phyloP scores from a whole-genome alignment of 768 basidiomycete species.

The Boletus subcaerulescens region DNA sequence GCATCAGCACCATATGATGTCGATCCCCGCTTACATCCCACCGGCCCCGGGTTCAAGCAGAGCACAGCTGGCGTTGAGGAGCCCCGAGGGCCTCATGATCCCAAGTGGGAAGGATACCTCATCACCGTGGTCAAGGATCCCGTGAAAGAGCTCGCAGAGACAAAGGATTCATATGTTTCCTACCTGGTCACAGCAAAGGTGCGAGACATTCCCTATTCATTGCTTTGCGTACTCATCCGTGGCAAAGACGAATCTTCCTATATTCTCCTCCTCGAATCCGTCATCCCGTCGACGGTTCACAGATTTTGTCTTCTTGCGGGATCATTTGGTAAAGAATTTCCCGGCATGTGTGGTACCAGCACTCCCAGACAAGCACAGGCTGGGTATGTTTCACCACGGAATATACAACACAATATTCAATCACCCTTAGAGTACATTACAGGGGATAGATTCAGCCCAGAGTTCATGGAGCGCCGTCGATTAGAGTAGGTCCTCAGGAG shows the following conservation, averaged over 20 bases:
- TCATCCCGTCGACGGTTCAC: conserved; percentile 87
- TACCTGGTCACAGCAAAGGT: conserved; percentile 91
- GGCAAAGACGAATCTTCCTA: conserved; percentile 81
- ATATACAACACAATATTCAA: not conserved
- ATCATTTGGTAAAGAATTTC: conserved; percentile 87
- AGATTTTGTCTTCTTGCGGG: conserved; percentile 92
- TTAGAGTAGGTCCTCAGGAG: conserved; percentile 59
- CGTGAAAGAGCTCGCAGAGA: conserved; percentile 92
- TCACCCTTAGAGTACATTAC: conserved; percentile 82
- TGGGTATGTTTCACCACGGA: conserved; percentile 57
- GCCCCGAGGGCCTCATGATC: conserved; percentile 65
- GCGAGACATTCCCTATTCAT: conserved; percentile 18
- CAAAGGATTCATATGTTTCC: conserved; percentile 95
- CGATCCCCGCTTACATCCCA: conserved; percentile 37
- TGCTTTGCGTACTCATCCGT: conserved; percentile 7
- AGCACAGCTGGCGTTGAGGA: conserved; percentile 70
- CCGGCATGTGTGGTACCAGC: conserved; percentile 98
- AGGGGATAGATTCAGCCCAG: conserved; percentile 94
- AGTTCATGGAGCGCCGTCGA: conserved; percentile 93
- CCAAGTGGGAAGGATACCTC: conserved; percentile 90
- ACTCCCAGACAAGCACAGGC: conserved; percentile 92
- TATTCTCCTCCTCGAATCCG: conserved; percentile 74
- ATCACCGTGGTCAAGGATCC: conserved; percentile 86
- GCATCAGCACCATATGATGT: conserved; percentile 56
- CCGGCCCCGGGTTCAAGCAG: conserved; percentile 79